Percentiles rank a stretch among this genome's conserved stretches.
These are phyloP conservation scores for Citrullus amarus DNA, from an alignment of 306 rosid genomes.

Conservation along the genomic window DNA sequence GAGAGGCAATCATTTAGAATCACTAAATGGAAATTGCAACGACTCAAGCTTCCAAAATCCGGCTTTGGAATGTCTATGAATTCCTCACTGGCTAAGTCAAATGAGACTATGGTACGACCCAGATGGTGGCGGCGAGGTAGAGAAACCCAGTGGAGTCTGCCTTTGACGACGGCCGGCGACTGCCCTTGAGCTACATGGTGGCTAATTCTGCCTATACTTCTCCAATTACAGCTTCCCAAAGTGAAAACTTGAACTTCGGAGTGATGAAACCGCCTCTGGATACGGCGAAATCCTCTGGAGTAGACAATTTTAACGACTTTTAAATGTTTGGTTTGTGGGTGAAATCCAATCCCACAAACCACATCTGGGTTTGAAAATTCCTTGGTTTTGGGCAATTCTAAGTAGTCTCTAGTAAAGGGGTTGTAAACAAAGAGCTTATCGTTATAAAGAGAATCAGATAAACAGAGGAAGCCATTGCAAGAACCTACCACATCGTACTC, in stretches of 20 bases:
- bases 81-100: constrained; percentile 27
- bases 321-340: constrained; percentile 17
- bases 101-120: constrained; percentile 23
- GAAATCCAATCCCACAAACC: constrained; percentile 32
- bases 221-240: constrained; percentile 29
- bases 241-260: constrained; percentile 24
- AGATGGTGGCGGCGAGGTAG: constrained; percentile 8
- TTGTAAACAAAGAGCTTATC: constrained; percentile 23
- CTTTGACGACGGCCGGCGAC: constrained; percentile 22
- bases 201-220: constrained; percentile 17
- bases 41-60: not conserved
- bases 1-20: constrained; percentile 27
- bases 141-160: constrained; percentile 39
- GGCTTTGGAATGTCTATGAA: constrained; percentile 28
- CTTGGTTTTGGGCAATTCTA: constrained; percentile 19
- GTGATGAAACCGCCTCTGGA: not conserved
- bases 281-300: not conserved
- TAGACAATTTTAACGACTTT: constrained; percentile 26
- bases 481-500: constrained; percentile 30
- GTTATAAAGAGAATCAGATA: constrained; percentile 21
- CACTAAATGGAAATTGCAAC: constrained; percentile 19
- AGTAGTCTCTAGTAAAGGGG: constrained; percentile 20
- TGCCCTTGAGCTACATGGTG: constrained; percentile 21
- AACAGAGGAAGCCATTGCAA: constrained; percentile 25
- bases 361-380: constrained; percentile 15